Base-by-base conservation (phyloP, 2,329 filamentous ascomycete genomes). In the Lachnellula hyalina region DNA sequence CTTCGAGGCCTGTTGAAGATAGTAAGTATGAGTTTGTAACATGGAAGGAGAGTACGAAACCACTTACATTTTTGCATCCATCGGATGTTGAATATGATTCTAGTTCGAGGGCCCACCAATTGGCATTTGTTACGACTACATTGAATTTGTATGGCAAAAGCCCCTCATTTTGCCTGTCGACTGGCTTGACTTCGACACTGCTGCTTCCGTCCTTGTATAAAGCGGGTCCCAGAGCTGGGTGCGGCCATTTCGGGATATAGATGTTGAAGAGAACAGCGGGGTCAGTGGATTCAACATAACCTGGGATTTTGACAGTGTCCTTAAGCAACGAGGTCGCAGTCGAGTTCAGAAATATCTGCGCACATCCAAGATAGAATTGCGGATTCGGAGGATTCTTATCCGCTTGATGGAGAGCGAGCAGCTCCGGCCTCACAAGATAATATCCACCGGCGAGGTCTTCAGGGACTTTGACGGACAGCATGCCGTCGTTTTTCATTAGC, bases 291-390 rank as follows among this genome's bases (percentile, higher is more conserved):
- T 76, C 68, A 52, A 89, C 77, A 62, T 89, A 78, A 7, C 86
- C 86, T 0, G 86, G 87, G 57, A 90, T 90, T 51, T 74, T 77
- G 54, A 86, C 83, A 3, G 76, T 79, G 54, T 75, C 70, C 51
- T 71, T 70, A 0, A 82, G 80, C 6, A 81, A 72, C 1, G 75
- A 68, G 0, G 74, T 69, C 6, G 74, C 78, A 1, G 70, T 67
- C 47, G 77, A 77, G 32, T 81, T 65, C 47, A 91, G 70, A 66
- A 81, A 87, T 59, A 90, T 75, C 70, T 91, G 87, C 1, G 85
- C 85, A 68, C 87, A 91, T 50, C 85, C 83, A 50, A 80, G 74
- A 68, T 87, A 91, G 72, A 88, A 88, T 69, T 91, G 86, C n/a
- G 87, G 83, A 54, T 86, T 77, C 1, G 70, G 66, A n/a, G 71